Base-by-base conservation (phyloP, 331 rosid genomes). In the Quercus phellos region DNA sequence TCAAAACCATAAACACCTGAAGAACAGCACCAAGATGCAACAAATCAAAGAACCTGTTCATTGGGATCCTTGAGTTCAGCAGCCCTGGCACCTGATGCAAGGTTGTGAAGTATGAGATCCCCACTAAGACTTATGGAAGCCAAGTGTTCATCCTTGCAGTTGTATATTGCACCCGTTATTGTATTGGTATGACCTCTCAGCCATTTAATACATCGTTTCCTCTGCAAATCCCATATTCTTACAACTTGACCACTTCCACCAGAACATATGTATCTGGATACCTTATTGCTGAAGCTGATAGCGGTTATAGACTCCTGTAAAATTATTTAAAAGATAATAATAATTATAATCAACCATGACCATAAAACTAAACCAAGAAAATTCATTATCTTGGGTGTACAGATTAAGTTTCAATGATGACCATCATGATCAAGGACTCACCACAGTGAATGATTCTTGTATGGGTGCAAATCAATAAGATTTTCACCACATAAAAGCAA, bases 181-280 rank as follows among this genome's bases (percentile, higher is more conserved):
- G 98, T 90, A 80, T 87, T 89, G 29, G 92, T 90, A 75, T 93
- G 99, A 61, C 99, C 99, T 74, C 84, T 89, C 79, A 95, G 82
- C 97, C 98, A 90, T 83, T 95, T 95, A 67, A 93, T 95, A 82
- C 99, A 95, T 17, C 97, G 94, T 71, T 89, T 95, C 82, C 84
- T 91, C 82, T 93, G 99, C 87, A 95, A 87, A 89, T 95, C 99
- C 99, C 98, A 95, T 86, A 95, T 93, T 81, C 93, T 90, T 70
- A 95, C 96, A 90, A 93, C 94, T 87, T 95, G 98, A 71, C 93
- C 96, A n/a, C 90, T 91, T 83, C 99, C 99, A 64, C 99, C 97
- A 19, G 99, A 90, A 84, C 99, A 95, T 14, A 95, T 64, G 85
- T 95, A 95, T 81, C 96, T 86, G 68, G 99, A 95, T 80, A 92